phyloP scores from a whole-genome alignment of 129 eudicot genomes.

The Deinandra increscens region DNA sequence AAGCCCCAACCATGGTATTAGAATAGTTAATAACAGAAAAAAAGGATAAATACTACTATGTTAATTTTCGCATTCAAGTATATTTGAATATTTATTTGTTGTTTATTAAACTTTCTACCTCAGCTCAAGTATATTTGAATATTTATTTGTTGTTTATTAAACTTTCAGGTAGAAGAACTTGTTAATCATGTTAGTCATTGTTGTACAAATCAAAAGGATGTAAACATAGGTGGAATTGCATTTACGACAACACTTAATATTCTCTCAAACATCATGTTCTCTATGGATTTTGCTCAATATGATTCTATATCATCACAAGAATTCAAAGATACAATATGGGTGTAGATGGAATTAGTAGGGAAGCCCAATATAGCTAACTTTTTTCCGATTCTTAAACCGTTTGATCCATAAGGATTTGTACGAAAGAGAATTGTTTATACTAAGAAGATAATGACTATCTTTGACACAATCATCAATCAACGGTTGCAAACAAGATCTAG shows the following conservation, averaged over 20 bases:
- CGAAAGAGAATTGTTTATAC: conserved; percentile 1
- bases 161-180: conserved; percentile 17
- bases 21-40: no score
- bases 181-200: conserved; percentile 20
- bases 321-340: conserved; percentile 19
- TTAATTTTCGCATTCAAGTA: neutral
- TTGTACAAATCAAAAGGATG: conserved; percentile 1
- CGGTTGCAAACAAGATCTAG: conserved; percentile 7
- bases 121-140: neutral
- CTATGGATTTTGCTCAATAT: conserved; percentile 20
- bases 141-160: no score
- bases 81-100: no score
- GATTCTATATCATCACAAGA: conserved; percentile 15
- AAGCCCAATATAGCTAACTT: conserved; percentile 21
- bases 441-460: conserved; percentile 15
- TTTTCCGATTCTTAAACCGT: conserved; percentile 26
- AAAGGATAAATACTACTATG: neutral
- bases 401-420: conserved; percentile 28
- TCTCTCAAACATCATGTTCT: conserved; percentile 20
- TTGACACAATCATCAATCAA: conserved; percentile 23
- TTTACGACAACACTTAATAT: conserved; percentile 23
- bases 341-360: conserved; percentile 23
- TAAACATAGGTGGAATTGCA: conserved; percentile 17
- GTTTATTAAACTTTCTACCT: no score
- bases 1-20: no score